Evolutionary conservation across 2,329 filamentous ascomycete species (phyloP), one percentile per base, ranked within the genome.

Genomic region (Epichloe coenophiala): DNA sequence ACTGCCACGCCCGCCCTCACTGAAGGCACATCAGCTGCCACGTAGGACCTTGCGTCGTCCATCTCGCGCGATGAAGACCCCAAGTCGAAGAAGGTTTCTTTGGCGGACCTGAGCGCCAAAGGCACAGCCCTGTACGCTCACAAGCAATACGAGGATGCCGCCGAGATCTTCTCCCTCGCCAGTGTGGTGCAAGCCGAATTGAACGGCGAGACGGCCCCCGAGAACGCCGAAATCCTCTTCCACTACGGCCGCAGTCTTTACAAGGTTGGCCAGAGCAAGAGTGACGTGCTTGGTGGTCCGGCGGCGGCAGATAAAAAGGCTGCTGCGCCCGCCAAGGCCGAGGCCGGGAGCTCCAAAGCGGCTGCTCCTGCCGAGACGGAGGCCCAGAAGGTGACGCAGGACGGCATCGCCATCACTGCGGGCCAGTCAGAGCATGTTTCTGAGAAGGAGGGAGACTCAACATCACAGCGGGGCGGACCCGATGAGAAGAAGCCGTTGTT

Each of bases 171-270:
- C 71, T 90, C 89, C 42, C 80, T 84, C 61, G 93, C 93, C 35
- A 88, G 88, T 51, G 87, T 94, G 65, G 77, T 96, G 54, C 93
- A 98, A 69, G 88, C 87, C 52, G 81, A 88, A 65, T 74, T 96
- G 65, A 93, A 96, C 65, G 93, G 91, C 66, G 93, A 97, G 69
- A 86, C 94, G 76, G 82, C 82, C 15, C 15, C 87, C 4, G 83
- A 88, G 52, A 98, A 98, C 60, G 91, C 90, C 47, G 91, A 97
- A 64, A 80, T 98, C 45, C 80, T 97, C 19, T 98, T 95, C 67
- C 80, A 89, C 56, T 98, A 98, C 68, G 93, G 93, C 13, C 87
- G 91, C 63, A 88, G 88, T 51, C 73, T 98, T 19, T 97, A 95
- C 75, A 90, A 90, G 66, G 86, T 97, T 53, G 93, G 90, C 33